These are phyloP conservation scores for Candida tammaniensis DNA, from an alignment of 805 yeast genomes.

Conservation along the genomic window DNA sequence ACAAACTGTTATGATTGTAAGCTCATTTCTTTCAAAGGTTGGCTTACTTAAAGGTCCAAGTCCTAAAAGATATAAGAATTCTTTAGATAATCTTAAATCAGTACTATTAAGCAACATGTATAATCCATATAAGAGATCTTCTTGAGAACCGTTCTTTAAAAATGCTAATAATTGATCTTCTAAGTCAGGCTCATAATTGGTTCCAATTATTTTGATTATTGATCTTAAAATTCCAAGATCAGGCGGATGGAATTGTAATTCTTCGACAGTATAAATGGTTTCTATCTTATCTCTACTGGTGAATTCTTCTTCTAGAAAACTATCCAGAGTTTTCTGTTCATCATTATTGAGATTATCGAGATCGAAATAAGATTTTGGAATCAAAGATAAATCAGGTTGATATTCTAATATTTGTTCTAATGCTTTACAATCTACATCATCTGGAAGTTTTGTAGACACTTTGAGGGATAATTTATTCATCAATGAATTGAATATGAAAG, in stretches of 20 bases:
- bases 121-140: slow-evolving; percentile 1
- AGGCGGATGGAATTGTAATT: neutral
- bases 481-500: slow-evolving; percentile 1
- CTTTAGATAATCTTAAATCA: neutral
- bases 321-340: neutral
- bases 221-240: neutral
- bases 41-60: slow-evolving; percentile 8
- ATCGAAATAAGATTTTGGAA: neutral
- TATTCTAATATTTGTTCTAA: neutral
- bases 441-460: neutral
- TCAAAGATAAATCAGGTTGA: neutral
- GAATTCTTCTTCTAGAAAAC: slow-evolving; percentile 4
- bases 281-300: neutral
- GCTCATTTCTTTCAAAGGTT: slow-evolving; percentile 11
- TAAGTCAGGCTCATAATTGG: neutral
- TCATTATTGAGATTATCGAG: neutral
- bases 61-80: slow-evolving; percentile 5
- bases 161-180: neutral
- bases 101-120: neutral
- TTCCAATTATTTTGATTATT: neutral
- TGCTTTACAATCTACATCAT: neutral
- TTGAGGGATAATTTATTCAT: neutral
- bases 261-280: neutral
- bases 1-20: slow-evolving; percentile 6
- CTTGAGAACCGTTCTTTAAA: neutral